Conservation (phyloP, 192 early-diverging fungal species). For the Dimargaris cristalligena region DNA sequence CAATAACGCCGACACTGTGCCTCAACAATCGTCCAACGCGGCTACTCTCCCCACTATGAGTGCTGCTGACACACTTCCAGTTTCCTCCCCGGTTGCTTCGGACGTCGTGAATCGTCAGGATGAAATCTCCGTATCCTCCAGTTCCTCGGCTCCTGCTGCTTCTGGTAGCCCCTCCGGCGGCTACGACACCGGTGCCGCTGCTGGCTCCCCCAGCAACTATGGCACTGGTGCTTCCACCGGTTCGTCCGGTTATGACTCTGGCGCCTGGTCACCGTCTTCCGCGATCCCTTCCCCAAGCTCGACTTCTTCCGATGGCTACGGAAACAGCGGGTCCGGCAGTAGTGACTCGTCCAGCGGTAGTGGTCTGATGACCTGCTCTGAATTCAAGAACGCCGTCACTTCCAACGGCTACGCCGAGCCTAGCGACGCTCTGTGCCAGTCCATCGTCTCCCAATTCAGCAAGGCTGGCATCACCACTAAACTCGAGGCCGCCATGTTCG, state of each 20-base stretch:
- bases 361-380: constrained; percentile 22
- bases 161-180: not conserved
- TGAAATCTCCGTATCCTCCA: too few species aligned
- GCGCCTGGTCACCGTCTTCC: too few species aligned
- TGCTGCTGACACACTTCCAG: too few species aligned
- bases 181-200: not conserved
- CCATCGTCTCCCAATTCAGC: not conserved
- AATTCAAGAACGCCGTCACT: constrained; percentile 24
- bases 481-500: constrained; percentile 3
- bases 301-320: not conserved
- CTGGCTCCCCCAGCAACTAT: not conserved
- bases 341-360: constrained; percentile 14
- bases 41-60: not conserved
- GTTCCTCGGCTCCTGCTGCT: not conserved
- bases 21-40: not conserved
- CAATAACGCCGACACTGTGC: not conserved
- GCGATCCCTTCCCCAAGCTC: too few species aligned
- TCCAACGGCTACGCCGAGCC: not conserved
- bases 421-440: not conserved
- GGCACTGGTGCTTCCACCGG: not conserved
- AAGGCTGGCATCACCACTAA: not conserved
- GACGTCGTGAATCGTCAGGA: too few species aligned
- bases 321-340: not conserved
- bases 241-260: not conserved
- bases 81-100: too few species aligned